These are phyloP conservation scores for Aspergillus cavernicola DNA, from an alignment of 495 filamentous ascomycete genomes.

Conservation along the genomic window DNA sequence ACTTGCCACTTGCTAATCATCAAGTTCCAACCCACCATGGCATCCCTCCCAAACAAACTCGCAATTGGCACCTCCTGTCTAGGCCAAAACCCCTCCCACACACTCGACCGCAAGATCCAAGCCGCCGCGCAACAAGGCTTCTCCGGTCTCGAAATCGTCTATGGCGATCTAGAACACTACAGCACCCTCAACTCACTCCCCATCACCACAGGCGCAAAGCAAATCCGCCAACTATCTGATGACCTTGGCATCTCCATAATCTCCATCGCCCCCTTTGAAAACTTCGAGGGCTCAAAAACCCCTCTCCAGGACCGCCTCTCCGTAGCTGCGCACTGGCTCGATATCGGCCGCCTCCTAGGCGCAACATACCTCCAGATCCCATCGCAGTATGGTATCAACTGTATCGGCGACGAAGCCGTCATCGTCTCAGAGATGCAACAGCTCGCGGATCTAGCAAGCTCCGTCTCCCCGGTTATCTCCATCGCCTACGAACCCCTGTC, in stretches of 20 bases:
- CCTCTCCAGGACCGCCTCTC: constrained; percentile 53
- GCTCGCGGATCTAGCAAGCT: constrained; percentile 54
- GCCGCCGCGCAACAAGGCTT: constrained; percentile 58
- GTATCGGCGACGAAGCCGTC: constrained; percentile 50
- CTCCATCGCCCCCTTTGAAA: constrained; percentile 69
- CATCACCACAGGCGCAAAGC: constrained; percentile 51
- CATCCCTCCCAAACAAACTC: constrained; percentile 37
- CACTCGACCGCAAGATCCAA: constrained; percentile 56
- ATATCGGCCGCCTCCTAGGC: constrained; percentile 52
- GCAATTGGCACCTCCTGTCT: constrained; percentile 62
- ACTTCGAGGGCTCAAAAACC: constrained; percentile 60
- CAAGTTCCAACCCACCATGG: too few relatives aligned
- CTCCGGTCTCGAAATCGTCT: constrained; percentile 66
- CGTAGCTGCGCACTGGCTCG: constrained; percentile 63
- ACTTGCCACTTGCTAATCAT: too few relatives aligned
- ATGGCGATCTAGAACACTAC: constrained; percentile 60
- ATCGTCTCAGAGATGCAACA: constrained; percentile 59
- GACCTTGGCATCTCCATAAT: constrained; percentile 51
- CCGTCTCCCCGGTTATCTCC: constrained; percentile 43
- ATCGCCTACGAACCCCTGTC: constrained; percentile 70
- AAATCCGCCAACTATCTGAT: constrained; percentile 50
- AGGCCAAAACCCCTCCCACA: constrained; percentile 59
- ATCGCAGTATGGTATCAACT: constrained; percentile 53
- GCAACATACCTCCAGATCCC: constrained; percentile 67
- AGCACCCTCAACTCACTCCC: constrained; percentile 34